A percentile compares a stretch with the other conserved stretches of the same genome.
These are phyloP conservation scores for Lasiodiplodia gonubiensis DNA, from an alignment of 2,329 filamentous ascomycete species.

Conservation along the genomic window DNA sequence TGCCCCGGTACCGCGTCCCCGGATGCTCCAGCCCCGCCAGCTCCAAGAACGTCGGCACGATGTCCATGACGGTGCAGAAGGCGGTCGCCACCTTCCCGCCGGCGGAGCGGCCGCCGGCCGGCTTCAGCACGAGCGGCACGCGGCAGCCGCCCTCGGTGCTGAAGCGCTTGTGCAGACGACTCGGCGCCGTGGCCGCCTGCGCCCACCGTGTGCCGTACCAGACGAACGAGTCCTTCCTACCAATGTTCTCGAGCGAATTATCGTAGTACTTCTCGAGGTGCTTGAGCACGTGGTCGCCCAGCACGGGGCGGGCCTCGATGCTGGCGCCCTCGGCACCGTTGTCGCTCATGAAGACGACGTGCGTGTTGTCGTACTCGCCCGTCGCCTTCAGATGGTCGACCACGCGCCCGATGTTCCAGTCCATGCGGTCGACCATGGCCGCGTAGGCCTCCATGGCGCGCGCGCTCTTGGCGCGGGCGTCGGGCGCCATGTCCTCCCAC, in stretches of 20 bases:
- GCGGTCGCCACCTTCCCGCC: conserved; percentile 51
- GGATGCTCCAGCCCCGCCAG: conserved; percentile 59
- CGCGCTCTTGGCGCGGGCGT: conserved; percentile 55
- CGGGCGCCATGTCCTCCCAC: conserved; percentile 55
- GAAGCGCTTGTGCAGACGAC: conserved; percentile 54
- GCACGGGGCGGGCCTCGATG: conserved; percentile 64
- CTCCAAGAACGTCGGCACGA: conserved; percentile 52
- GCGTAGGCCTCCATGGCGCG: conserved; percentile 67
- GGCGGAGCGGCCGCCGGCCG: conserved; percentile 37
- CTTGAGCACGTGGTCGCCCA: conserved; percentile 60
- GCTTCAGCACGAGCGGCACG: conserved; percentile 57
- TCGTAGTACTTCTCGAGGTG: conserved; percentile 64
- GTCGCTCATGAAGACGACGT: conserved; percentile 67
- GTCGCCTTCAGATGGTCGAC: conserved; percentile 61
- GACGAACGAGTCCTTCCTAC: conserved; percentile 62
- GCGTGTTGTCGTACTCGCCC: conserved; percentile 67
- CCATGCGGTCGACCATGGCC: conserved; percentile 68
- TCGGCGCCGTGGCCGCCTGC: conserved; percentile 59
- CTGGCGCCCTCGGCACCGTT: conserved; percentile 66
- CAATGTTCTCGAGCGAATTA: conserved; percentile 64
- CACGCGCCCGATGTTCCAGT: conserved; percentile 64
- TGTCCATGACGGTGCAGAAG: conserved; percentile 55
- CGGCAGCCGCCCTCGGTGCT: conserved; percentile 58
- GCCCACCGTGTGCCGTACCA: conserved; percentile 67
- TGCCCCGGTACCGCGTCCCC: conserved; percentile 57